These are phyloP conservation scores for Pestalotiopsis sp. DNA, from an alignment of 2,329 filamentous ascomycete species.

Conservation along the genomic window DNA sequence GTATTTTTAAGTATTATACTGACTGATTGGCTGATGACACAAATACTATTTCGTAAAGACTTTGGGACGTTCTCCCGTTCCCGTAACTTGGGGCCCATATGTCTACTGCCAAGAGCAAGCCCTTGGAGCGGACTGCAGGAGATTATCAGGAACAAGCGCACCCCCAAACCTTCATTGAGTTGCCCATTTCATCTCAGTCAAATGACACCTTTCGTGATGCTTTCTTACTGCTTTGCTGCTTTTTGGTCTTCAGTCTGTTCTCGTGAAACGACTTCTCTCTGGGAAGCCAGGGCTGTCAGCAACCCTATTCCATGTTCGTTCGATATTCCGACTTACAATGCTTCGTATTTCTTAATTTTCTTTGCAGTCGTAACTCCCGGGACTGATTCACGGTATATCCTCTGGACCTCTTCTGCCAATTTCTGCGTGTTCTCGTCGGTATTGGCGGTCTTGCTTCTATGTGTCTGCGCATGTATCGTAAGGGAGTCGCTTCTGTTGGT, in stretches of 20 bases:
- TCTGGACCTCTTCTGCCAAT: constrained; percentile 48
- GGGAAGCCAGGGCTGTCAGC: neutral
- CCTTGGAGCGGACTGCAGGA: too few species aligned
- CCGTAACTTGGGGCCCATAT: too few species aligned
- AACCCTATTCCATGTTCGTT: constrained; percentile 19
- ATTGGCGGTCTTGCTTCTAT: constrained; percentile 55
- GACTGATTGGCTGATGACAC: too few species aligned
- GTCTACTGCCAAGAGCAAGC: too few species aligned
- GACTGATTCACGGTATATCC: constrained; percentile 49
- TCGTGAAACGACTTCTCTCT: constrained; percentile 52
- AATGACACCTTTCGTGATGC: constrained; percentile 39
- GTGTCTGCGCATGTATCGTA: constrained; percentile 57
- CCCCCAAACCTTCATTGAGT: neutral
- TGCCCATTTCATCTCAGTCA: neutral
- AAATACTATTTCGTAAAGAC: too few species aligned
- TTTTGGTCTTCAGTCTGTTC: constrained; percentile 49
- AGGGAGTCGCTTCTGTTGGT: constrained; percentile 53
- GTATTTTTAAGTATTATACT: too few species aligned
- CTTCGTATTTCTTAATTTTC: constrained; percentile 52
- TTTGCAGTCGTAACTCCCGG: constrained; percentile 49
- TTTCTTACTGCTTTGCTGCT: constrained; percentile 53
- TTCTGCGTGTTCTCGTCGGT: constrained; percentile 55
- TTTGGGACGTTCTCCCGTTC: too few species aligned
- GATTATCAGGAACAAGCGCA: neutral
- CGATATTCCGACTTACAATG: constrained; percentile 41